phyloP scores from a whole-genome alignment of 768 basidiomycete genomes.

The Termitomyces sp. region DNA sequence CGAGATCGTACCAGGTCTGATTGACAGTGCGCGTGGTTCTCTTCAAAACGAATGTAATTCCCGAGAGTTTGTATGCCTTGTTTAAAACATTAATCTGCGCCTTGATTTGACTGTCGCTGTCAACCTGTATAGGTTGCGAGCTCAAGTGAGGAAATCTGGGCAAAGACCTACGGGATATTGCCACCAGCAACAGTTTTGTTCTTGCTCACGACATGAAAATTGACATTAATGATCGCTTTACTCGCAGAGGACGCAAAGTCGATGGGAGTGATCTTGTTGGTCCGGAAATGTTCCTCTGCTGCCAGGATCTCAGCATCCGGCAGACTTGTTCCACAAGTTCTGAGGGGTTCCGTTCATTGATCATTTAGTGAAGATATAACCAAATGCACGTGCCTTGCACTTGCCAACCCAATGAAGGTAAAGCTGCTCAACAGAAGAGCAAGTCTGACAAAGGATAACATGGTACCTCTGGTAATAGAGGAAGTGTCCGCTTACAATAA shows the following conservation, averaged over 20 bases:
- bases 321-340: not conserved
- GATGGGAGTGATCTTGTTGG: constrained; percentile 6
- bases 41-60: constrained; percentile 35
- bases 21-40: constrained; percentile 39
- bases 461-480: not conserved
- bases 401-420: not conserved
- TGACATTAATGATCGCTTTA: constrained; percentile 13
- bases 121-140: constrained; percentile 15
- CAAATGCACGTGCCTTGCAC: not conserved
- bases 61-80: constrained; percentile 29
- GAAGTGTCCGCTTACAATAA: not conserved
- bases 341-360: not conserved
- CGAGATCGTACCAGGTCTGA: constrained; percentile 46
- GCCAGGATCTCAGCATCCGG: constrained; percentile 4
- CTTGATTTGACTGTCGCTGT: constrained; percentile 6
- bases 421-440: not conserved
- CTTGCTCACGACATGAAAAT: constrained; percentile 29
- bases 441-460: not conserved
- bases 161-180: constrained; percentile 30
- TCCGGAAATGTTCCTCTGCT: constrained; percentile 15
- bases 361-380: too few relatives aligned
- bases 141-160: not conserved
- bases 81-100: constrained; percentile 34
- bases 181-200: constrained; percentile 30
- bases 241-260: not conserved